Base-by-base conservation (phyloP, 441 rosid species). In the Bruguiera hainesii region DNA sequence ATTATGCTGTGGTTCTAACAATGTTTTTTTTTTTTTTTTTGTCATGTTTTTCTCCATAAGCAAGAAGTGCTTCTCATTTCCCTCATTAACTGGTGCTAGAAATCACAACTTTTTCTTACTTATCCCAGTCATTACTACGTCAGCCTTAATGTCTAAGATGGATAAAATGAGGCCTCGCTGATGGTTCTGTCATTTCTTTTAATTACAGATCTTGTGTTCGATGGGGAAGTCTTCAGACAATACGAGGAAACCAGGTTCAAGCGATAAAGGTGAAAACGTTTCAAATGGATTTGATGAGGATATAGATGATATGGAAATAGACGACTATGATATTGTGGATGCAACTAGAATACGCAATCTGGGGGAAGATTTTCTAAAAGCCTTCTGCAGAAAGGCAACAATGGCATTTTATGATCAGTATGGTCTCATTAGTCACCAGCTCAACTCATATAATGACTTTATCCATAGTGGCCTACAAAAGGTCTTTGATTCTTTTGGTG, bases 401-500 rank as follows among this genome's bases (percentile, higher is more conserved):
- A 79, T 78, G 1, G 74, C 81, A 0, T 89, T 95, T 61, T 90
- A 90, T 58, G 69, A 82, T 0, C 81, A 91, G 78, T 83, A 83
- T 21, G 96, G 96, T 9, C 87, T 95, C 15, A 80, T 90, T 16
- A 90, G 96, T 52, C 98, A 91, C 64, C 97, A 95, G 68, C 75
- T 91, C 51, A 90, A 95, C 72, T 89, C 98, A 0, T 89, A 85
- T 79, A 87, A 91, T 56, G 82, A 84, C 55, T 95, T 91, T 75
- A 72, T 89, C 16, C 10, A 71, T 16, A 72, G 77, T 59, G 98
- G 98, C 23, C 81, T 95, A 5, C 93, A 85, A 73, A 79, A 62
- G 18, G 75, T 78, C 25, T 86, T 95, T 55, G 77, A 85, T 39
- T 90, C 91, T 11, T 82, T 84, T 5, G 95, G 91, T 1, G 97